Percentiles rank a stretch among this genome's conserved stretches.
phyloP scores from a whole-genome alignment of 2,329 filamentous ascomycete species.

The Aschersonia sp. region DNA sequence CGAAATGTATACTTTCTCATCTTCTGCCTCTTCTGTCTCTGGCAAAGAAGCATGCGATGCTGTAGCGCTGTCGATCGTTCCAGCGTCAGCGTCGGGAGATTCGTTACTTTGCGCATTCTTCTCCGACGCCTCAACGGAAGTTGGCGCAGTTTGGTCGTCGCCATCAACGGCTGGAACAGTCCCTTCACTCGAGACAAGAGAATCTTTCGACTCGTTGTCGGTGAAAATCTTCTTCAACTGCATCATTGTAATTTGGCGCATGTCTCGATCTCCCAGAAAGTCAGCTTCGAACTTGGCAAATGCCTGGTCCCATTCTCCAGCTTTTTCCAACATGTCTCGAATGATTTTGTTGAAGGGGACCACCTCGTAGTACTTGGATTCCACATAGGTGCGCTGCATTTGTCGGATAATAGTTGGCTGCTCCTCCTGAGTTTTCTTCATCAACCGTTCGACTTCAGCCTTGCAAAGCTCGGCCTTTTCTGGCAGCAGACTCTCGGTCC shows the following conservation, averaged over 20 bases:
- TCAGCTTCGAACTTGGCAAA: conserved; percentile 87
- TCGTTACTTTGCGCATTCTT: conserved; percentile 30
- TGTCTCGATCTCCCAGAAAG: conserved; percentile 94
- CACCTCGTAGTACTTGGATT: conserved; percentile 91
- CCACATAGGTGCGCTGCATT: conserved; percentile 81
- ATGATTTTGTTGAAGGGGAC: conserved; percentile 84
- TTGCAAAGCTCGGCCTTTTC: conserved; percentile 76
- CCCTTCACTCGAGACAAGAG: conserved; percentile 55
- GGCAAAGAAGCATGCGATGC: conserved; percentile 10
- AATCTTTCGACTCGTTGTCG: conserved; percentile 72
- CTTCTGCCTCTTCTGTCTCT: conserved; percentile 10
- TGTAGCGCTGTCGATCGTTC: conserved; percentile 14
- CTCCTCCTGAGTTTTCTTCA: conserved; percentile 71
- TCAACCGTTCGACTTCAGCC: conserved; percentile 64
- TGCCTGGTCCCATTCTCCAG: conserved; percentile 80
- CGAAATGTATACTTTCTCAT: conserved; percentile 14
- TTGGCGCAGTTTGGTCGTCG: conserved; percentile 31
- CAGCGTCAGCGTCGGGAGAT: conserved; percentile 15
- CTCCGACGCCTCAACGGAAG: conserved; percentile 30
- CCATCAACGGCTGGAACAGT: conserved; percentile 37
- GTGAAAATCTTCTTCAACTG: conserved; percentile 93
- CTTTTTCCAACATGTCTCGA: conserved; percentile 81
- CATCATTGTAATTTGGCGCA: conserved; percentile 76
- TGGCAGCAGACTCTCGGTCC: conserved; percentile 76
- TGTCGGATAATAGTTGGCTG: conserved; percentile 58